Evolutionary conservation across 805 yeast species (phyloP), one percentile per base, ranked within the genome.

Genomic region (Blastobotrys attinorum): DNA sequence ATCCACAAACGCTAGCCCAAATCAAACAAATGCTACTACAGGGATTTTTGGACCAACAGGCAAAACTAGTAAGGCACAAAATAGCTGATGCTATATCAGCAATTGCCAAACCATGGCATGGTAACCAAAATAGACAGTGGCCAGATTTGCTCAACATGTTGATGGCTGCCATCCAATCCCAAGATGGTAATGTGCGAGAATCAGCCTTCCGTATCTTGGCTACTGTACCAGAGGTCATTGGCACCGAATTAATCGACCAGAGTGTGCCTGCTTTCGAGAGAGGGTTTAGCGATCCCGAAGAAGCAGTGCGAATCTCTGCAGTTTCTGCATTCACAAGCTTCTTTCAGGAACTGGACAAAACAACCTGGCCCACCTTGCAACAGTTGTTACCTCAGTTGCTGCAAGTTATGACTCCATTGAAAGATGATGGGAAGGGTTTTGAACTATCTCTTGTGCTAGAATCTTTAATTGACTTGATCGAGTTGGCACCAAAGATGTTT

Each of bases 1-100:
- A 78, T 40, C 73, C 72, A 25, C 73, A 70, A 4, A 81, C 80
- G 2, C 71, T 77, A 47, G 61, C 57, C 31, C 83, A 81, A 56
- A 77, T 90, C 41, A 77, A 94, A 51, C 53, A 67, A 15, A 69
- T 77, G 18, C 72, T 90, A 31, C 69, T 89, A 51, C 73, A 73
- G 46, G 97, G 96, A 13, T 86, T 90, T 55, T 47, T 57, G 23
- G 61, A 77, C 8, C 80, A 72, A 47, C 86, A 81, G 59, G 67
- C 83, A n/a, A 77, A 77, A 48, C 77, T 76, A 49, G 87, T 87
- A 25, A 79, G 97, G 60, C 96, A 90, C 63, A 92, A 90, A 59
- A 68, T 92, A 39, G 81, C 96, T 2, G 98, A 92, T 68, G 95
- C 95, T 6, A 82, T 92, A 39, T 85, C 97, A 1, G 97, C 89